Evolutionary conservation across 1,139 yeast genomes (phyloP), one percentile per base, ranked within the genome.

Genomic region (Kurtzmaniella quercitrusa): DNA sequence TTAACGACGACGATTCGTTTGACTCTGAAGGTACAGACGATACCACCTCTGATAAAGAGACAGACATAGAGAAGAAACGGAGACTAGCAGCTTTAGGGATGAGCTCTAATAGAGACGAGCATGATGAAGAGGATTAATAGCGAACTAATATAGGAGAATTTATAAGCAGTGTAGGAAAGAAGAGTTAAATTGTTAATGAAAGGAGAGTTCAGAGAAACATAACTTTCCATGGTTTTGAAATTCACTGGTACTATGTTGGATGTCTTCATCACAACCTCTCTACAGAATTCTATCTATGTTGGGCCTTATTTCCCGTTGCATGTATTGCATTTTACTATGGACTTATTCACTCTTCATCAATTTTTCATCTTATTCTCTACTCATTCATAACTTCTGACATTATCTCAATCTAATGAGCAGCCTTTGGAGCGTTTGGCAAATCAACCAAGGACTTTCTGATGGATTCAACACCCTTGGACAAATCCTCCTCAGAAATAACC

Each of bases 401-500:
- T 27, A 6, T 27, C 12, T 11, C 14, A 34, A 17, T 31, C 52
- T 65, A 75, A 53, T 75, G 80, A 43, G 54, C 65, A 39, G 66
- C 59, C 50, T 67, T 68, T 49, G 70, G 67, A 47, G 78, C 83
- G 49, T 58, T 73, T 50, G 88, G 85, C 52, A 85, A 75, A 48
- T 76, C 77, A 45, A 60, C 62, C 58, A 90, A 77, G 17, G 90
- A 74, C 52, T 73, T 60, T 60, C 76, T 76, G 57, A 91, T 90
- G 43, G 83, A 76, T 16, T 77, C 83, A 46, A 90, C 84, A 56
- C 97, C 97, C 70, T 79, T 83, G 53, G 80, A 66, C 59, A 91
- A 73, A 59, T 93, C 97, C 56, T 85, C 93, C 62, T 89, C 87
- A 34, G 93, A 79, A 53, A 91, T 91, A 41, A 90, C 94, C 65